Evolutionary conservation across 2,329 filamentous ascomycete genomes (phyloP), one percentile per base, ranked within the genome.

Genomic region (Purpureocillium lavendulum): DNA sequence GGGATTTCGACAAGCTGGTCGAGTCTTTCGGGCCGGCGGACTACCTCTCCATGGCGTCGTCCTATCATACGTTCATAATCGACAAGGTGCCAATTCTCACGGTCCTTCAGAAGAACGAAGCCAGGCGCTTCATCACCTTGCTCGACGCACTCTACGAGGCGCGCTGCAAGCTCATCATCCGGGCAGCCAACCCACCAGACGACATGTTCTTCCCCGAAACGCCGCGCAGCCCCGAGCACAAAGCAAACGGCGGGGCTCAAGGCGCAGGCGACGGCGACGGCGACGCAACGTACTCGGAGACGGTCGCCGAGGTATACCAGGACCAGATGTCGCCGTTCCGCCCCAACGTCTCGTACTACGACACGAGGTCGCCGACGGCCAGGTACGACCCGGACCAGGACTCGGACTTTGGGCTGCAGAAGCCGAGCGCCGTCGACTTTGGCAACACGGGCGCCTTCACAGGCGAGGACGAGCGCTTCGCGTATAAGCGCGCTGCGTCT

Each of bases 61-160:
- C 75, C 13, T 90, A 82, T 57, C 84, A 89, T 58, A 89, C 85
- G 0, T 73, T 90, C 44, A 77, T 90, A 53, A 66, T 90, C 35
- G 81, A 83, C 48, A 63, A 78, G 15, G 70, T 90, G 2, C 85
- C 86, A 0, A 56, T 83, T 13, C 64, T 92, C 11, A 80, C 75
- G 0, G 58, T 81, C 2, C 61, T 77, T 1, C 79, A 81, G 57
- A 90, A 88, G 60, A 90, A 89, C 56, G 85, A 90, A 62, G 86
- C 86, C 1, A 70, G 85, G 4, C 73, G 86, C 10, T 80, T 92
- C 55, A 90, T 90, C 54, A 89, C 83, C 0, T 69, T 92, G 2
- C 71, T 90, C 1, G 85, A 92, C 53, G 85, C 85, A 0, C 67
- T 87, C 1, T 90, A 90, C 59, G 85, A 90, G 63, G 81, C 83